Evolutionary conservation across 1,284 basidiomycete species (phyloP), one percentile per base, ranked within the genome.

Genomic region (Apiotrichum laibachii): DNA sequence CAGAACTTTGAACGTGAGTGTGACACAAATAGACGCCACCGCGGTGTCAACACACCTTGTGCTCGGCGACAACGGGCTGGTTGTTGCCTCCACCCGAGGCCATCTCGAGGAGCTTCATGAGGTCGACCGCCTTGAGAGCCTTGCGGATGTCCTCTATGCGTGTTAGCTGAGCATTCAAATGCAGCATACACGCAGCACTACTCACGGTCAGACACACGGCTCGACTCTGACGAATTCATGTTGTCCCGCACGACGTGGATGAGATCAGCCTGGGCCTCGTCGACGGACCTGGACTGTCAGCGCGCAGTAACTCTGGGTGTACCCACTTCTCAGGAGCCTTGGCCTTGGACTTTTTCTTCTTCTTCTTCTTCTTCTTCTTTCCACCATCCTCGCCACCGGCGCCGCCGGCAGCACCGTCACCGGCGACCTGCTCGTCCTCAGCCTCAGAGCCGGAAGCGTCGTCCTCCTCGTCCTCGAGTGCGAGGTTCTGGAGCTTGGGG

Each of bases 41-140:
- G 43, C 19, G n/a, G 6, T 3, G 10, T 18, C n/a, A 18, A 67
- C 81, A 52, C 65, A 89, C 91, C 82, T 95, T 95, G 77, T 95
- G 91, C 70, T 88, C 87, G 33, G 88, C 89, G 68, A 88, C 82
- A 9, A 39, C 31, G 64, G 89, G 84, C 79, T 91, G 89, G 71
- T 84, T 86, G 68, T 86, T 87, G 1, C 62, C 66, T 40, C 72
- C 74, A 19, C 72, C 75, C n/a, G 67, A 54, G 70, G 76, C 68
- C 21, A 75, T 71, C 53, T 79, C 71, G 31, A 80, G 67, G 34
- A 80, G 72, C 68, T 79, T 79, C 74, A 78, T 77, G 52, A 79
- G 62, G 56, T 79, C 75, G 46, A 75, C 68, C 18, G 78, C 79
- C 57, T 77, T 73, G 35, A 78, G 63, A 10, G 74, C 79, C 50